Evolutionary conservation across 2,329 filamentous ascomycete species (phyloP).

Genomic region (Pyricularia sp.): DNA sequence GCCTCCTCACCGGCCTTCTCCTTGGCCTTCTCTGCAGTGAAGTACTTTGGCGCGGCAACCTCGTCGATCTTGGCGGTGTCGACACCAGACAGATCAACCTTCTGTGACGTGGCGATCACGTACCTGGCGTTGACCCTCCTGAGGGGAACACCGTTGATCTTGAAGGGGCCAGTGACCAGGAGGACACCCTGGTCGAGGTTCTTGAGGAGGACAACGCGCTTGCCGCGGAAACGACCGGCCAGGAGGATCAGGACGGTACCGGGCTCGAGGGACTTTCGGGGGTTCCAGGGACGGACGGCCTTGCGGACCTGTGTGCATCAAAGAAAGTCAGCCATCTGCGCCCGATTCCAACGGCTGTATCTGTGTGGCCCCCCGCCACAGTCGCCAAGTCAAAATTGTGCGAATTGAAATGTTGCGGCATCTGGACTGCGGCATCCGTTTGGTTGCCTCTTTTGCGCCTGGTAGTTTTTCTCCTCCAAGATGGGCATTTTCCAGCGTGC

Average conservation of each 20-base stretch:
- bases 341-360: background rate
- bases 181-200: slow-evolving; percentile 93
- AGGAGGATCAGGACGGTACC: slow-evolving; percentile 97
- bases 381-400: background rate
- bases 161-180: slow-evolving; percentile 98
- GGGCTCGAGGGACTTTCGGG: slow-evolving; percentile 80
- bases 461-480: background rate
- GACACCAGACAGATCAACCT: slow-evolving; percentile 72
- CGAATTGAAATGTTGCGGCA: background rate
- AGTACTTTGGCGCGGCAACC: slow-evolving; percentile 71
- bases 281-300: slow-evolving; percentile 73
- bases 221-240: slow-evolving; percentile 98
- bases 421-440: background rate
- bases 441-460: background rate
- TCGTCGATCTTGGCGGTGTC: slow-evolving; percentile 84
- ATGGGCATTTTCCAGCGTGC: background rate
- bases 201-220: slow-evolving; percentile 99
- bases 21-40: slow-evolving; percentile 85
- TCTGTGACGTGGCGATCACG: slow-evolving; percentile 81
- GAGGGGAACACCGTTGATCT: slow-evolving; percentile 98
- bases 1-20: slow-evolving; percentile 96
- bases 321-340: background rate
- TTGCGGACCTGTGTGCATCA: slow-evolving; percentile 70
- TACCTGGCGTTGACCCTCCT: slow-evolving; percentile 88
- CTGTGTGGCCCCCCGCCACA: background rate